Conservation (phyloP, 179 eudicot species). For the Camellia oleifera region DNA sequence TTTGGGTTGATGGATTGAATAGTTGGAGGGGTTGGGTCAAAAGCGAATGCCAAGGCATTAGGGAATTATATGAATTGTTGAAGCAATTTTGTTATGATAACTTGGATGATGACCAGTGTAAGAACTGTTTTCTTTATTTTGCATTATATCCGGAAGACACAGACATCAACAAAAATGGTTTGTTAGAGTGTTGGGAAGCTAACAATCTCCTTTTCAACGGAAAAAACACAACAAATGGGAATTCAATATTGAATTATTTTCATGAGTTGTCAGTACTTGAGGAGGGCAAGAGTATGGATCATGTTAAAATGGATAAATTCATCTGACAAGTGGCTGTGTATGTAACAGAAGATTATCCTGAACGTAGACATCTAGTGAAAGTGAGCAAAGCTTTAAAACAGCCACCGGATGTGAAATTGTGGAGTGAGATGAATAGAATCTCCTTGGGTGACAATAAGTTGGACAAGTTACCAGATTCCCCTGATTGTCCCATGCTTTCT, state of each 20-base stretch:
- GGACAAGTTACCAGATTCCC: slow-evolving; percentile 23
- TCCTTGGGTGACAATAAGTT: slow-evolving; percentile 9
- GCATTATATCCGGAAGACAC: slow-evolving; percentile 25
- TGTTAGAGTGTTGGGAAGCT: slow-evolving; percentile 20
- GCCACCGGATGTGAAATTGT: not conserved
- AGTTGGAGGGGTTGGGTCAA: slow-evolving; percentile 12
- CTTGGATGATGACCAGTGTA: slow-evolving; percentile 15
- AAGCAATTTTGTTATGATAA: slow-evolving; percentile 12
- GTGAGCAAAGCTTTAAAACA: not conserved
- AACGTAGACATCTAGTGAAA: not conserved
- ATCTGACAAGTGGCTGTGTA: not conserved
- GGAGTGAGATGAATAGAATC: not conserved
- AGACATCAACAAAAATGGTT: slow-evolving; percentile 4
- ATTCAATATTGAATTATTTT: not conserved
- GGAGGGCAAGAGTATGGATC: not conserved
- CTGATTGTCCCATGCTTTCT: slow-evolving; percentile 25
- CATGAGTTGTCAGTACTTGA: slow-evolving; percentile 5
- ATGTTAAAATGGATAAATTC: slow-evolving; percentile 6
- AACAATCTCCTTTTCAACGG: slow-evolving; percentile 11
- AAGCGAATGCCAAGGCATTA: slow-evolving; percentile 15
- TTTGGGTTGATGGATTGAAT: slow-evolving; percentile 15
- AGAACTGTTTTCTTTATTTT: slow-evolving; percentile 25
- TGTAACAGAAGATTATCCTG: not conserved
- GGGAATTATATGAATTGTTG: slow-evolving; percentile 14
- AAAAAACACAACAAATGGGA: not conserved